Evolutionary conservation across 805 yeast species (phyloP), one percentile per base, ranked within the genome.

Genomic region (Hanseniaspora nectarophila): DNA sequence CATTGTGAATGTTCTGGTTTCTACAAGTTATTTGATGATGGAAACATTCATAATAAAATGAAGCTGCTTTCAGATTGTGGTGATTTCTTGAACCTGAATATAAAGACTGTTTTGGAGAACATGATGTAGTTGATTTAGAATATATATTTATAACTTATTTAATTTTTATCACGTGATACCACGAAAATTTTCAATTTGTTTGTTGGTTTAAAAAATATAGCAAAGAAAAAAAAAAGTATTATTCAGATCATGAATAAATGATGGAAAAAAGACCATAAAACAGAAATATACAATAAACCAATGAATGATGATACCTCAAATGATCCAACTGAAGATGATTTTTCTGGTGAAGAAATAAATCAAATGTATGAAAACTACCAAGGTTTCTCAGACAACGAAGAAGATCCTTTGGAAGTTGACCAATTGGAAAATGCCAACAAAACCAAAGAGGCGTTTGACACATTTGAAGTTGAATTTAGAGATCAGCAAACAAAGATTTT

Each of bases 1-100:
- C 79, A 79, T 63, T 94, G 98, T 66, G 67, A 76, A 20, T 92
- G 98, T 63, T 90, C 98, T 0, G 99, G 99, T 10, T 49, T 42
- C 18, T 49, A 49, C 21, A 20, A 43, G 13, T 20, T 42, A 9
- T 18, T 34, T 3, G 40, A 12, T 34, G 18, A 33, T 13, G 32
- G 21, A 9, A 33, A 20, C 28, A 16, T 38, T 2, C 23, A 20
- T 23, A 10, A n/a, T 12, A 32, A 28, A 4, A 24, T 46, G 24
- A 42, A 47, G 7, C 4, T 40, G 20, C 28, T 34, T 31, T 21
- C 34, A 49, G 46, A 46, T 28, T 40, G 43, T 15, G 51, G 51
- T 38, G 45, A 37, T 32, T 43, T 23, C 18, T 26, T 40, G 34
- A 28, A 35, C 16, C 35, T 49, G 23, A 42, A 42, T 9, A 23